Conservation (phyloP, 2,329 filamentous ascomycete genomes). For the Ophiobolus disseminans region DNA sequence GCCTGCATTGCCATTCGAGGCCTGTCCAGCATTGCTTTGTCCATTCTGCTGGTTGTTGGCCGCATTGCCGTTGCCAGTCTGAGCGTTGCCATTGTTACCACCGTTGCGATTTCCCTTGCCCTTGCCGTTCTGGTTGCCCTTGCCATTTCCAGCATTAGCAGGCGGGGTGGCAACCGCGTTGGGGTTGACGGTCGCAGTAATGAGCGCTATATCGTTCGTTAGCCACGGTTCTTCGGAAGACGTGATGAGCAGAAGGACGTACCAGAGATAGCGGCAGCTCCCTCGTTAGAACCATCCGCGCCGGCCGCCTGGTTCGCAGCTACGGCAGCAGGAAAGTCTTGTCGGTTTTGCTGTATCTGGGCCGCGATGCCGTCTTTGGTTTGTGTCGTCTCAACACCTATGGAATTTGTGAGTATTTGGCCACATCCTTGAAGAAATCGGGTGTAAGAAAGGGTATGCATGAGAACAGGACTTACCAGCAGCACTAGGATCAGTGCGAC, state of each 20-base stretch:
- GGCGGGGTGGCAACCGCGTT: slow-evolving; percentile 17
- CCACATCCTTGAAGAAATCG: slow-evolving; percentile 14
- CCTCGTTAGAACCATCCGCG: slow-evolving; percentile 42
- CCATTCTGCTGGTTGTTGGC: neutral
- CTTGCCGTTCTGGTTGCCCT: slow-evolving; percentile 10
- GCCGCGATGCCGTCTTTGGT: slow-evolving; percentile 54
- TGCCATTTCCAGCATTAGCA: slow-evolving; percentile 16
- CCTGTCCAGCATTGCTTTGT: neutral
- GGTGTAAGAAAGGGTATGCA: slow-evolving; percentile 1
- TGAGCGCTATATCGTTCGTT: slow-evolving; percentile 19
- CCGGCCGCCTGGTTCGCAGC: slow-evolving; percentile 56
- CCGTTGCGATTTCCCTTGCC: slow-evolving; percentile 17
- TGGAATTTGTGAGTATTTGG: slow-evolving; percentile 26
- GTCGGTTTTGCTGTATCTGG: slow-evolving; percentile 60
- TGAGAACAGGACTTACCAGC: slow-evolving; percentile 29
- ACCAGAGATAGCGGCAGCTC: slow-evolving; percentile 52
- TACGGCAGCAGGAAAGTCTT: slow-evolving; percentile 59
- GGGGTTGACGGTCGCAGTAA: slow-evolving; percentile 21
- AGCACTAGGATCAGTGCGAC: slow-evolving; percentile 33
- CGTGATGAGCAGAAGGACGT: slow-evolving; percentile 19
- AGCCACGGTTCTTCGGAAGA: slow-evolving; percentile 4
- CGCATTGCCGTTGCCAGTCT: slow-evolving; percentile 7
- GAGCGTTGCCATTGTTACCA: slow-evolving; percentile 3
- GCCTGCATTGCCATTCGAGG: neutral
- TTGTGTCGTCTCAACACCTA: slow-evolving; percentile 56